phyloP scores from a whole-genome alignment of 306 rosid genomes.

The Fragaria nilgerrensis region DNA sequence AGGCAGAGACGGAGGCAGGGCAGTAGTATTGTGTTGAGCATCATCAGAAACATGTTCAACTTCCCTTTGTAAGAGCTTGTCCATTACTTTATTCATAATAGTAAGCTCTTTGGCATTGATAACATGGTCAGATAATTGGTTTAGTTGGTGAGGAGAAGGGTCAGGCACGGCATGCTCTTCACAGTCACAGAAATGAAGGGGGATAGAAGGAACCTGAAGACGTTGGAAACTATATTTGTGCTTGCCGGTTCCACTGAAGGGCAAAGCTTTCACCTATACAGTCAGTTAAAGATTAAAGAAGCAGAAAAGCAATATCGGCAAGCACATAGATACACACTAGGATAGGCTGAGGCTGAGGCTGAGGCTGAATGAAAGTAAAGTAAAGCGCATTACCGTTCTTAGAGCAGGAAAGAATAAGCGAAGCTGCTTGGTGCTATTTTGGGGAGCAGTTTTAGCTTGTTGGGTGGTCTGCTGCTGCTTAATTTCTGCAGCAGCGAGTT shows the following conservation, averaged over 20 bases:
- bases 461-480: not conserved
- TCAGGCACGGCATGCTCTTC: conserved; percentile 65
- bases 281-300: not conserved
- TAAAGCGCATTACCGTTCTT: conserved; percentile 40
- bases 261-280: conserved; percentile 71
- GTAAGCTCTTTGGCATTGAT: conserved; percentile 61
- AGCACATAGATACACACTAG: not conserved
- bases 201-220: conserved; percentile 62
- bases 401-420: conserved; percentile 66
- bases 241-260: conserved; percentile 84
- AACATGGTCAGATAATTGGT: conserved; percentile 19
- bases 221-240: conserved; percentile 90
- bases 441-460: conserved; percentile 14
- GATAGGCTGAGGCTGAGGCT: not conserved
- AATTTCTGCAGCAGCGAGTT: not conserved
- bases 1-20: not conserved
- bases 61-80: conserved; percentile 53
- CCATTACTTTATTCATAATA: conserved; percentile 75
- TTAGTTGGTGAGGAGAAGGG: conserved; percentile 16
- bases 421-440: conserved; percentile 35
- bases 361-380: not conserved
- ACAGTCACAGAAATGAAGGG: conserved; percentile 86
- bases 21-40: not conserved
- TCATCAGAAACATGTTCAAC: conserved; percentile 24
- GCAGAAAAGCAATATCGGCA: not conserved